Evolutionary conservation across 2,329 filamentous ascomycete genomes (phyloP).

Genomic region (Cryphonectria nitschkei): DNA sequence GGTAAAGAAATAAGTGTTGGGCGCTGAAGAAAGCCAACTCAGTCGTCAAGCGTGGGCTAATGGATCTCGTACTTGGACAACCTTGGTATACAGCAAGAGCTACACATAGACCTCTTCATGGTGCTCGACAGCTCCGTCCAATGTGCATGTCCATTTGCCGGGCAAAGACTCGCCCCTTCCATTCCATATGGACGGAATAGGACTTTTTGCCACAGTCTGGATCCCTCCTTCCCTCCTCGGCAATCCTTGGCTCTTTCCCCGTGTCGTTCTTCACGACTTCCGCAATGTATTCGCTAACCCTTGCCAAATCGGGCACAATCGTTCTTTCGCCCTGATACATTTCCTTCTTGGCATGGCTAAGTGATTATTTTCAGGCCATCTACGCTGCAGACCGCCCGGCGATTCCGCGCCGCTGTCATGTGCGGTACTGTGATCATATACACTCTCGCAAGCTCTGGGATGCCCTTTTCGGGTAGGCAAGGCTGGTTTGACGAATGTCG

Average conservation of each 20-base stretch:
- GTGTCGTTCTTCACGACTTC: slow-evolving; percentile 31
- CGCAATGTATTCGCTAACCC: slow-evolving; percentile 40
- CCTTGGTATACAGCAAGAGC: not conserved
- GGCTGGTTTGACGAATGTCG: not conserved
- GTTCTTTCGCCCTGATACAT: slow-evolving; percentile 28
- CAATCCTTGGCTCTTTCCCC: slow-evolving; percentile 2
- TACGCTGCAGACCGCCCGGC: slow-evolving; percentile 28
- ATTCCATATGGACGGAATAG: not conserved
- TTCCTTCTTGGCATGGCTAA: slow-evolving; percentile 31
- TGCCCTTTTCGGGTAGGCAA: not conserved
- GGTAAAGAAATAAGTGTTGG: not conserved
- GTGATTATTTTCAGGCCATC: slow-evolving; percentile 17
- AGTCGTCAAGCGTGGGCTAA: not conserved
- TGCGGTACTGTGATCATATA: slow-evolving; percentile 26
- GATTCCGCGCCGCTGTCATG: slow-evolving; percentile 22
- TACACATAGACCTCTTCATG: not conserved
- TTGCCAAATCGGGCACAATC: slow-evolving; percentile 36
- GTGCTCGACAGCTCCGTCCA: not conserved
- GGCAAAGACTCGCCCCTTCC: slow-evolving; percentile 5
- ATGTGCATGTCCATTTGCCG: slow-evolving; percentile 14
- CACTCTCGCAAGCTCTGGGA: slow-evolving; percentile 14
- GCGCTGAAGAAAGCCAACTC: not conserved
- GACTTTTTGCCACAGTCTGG: slow-evolving; percentile 1
- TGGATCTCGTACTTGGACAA: not conserved
- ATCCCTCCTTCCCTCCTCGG: not conserved